Evolutionary conservation across 306 rosid species (phyloP).

Genomic region (Rosa rugosa): DNA sequence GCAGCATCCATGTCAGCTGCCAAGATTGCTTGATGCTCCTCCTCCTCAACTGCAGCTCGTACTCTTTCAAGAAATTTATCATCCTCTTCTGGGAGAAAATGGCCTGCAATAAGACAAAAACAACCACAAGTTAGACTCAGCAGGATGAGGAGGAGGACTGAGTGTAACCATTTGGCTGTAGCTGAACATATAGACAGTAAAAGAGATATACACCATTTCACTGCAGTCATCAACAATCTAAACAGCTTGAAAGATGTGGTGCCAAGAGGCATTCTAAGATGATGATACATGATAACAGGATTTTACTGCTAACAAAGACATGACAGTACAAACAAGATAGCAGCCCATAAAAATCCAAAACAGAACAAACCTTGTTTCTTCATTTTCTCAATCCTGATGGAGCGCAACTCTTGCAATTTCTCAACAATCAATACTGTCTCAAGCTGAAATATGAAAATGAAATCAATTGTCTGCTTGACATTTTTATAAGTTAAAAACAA

Average conservation of each 20-base stretch:
- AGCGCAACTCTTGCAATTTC: constrained; percentile 82
- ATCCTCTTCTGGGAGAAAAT: constrained; percentile 91
- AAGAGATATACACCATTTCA: background rate
- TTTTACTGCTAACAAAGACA: background rate
- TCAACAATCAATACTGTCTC: constrained; percentile 79
- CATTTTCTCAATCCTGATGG: constrained; percentile 79
- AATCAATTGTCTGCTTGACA: constrained; percentile 12
- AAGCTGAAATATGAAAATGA: constrained; percentile 51
- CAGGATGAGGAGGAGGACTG: background rate
- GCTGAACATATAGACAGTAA: background rate
- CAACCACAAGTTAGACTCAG: constrained; percentile 8
- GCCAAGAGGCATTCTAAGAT: background rate
- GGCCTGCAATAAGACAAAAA: constrained; percentile 54
- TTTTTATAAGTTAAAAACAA: background rate
- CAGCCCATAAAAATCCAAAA: background rate
- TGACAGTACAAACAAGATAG: background rate
- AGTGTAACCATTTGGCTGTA: background rate
- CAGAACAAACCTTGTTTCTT: constrained; percentile 68
- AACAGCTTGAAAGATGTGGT: background rate
- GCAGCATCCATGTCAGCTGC: constrained; percentile 85
- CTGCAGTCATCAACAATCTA: background rate
- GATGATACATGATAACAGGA: background rate
- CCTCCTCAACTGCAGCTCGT: constrained; percentile 88
- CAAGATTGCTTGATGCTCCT: constrained; percentile 85
- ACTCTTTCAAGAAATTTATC: constrained; percentile 79